Base-by-base conservation (phyloP, 345 rosid genomes). In the Passiflora organensis region DNA sequence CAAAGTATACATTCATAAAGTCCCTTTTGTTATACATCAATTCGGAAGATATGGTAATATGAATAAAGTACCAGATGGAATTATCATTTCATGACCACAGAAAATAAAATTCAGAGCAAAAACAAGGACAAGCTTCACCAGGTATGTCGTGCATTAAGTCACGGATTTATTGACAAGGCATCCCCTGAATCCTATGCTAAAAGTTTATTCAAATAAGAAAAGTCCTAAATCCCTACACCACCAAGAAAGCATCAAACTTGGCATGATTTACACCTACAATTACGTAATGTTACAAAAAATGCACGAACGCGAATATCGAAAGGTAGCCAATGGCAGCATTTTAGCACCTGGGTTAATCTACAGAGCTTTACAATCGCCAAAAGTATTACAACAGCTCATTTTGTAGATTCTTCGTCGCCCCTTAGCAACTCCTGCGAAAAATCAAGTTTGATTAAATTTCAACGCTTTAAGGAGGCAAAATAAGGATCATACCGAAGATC, bases 361-460 rank as follows among this genome's bases (percentile, higher is more conserved):
- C n/a, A n/a, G 44, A 54, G 36, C 56, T 23, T 37, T 36, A 51
- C 52, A 51, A 45, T 47, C 52, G 50, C 24, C 38, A n/a, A 41
- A 25, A 6, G n/a, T 6, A 4, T 25, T 6, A 47, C 10, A 25
- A 17, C 32, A 32, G 4, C 8, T 65, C 47, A 58, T 18, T 39
- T 21, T 34, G 57, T 51, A 20, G 44, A 8, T 51, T 51, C 63
- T 23, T 46, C 56, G 10, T 65, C 69, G 16, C n/a, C 36, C 37
- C 47, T 58, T 13, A 65, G 63, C 47, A 65, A 51, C 32, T 65
- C 69, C 69, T 65, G 52, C 53, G 43, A 11, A 6, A 42, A 13
- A 44, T 21, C 28, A 56, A 18, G 13, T 64, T 13, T n/a, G n/a
- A n/a, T n/a, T n/a, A n/a, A n/a, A n/a, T n/a, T n/a, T n/a, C n/a